Percentiles rank a stretch among this genome's conserved stretches.
Evolutionary conservation across 2,329 filamentous ascomycete species (phyloP).

Genomic region (Fusarium robinianum): DNA sequence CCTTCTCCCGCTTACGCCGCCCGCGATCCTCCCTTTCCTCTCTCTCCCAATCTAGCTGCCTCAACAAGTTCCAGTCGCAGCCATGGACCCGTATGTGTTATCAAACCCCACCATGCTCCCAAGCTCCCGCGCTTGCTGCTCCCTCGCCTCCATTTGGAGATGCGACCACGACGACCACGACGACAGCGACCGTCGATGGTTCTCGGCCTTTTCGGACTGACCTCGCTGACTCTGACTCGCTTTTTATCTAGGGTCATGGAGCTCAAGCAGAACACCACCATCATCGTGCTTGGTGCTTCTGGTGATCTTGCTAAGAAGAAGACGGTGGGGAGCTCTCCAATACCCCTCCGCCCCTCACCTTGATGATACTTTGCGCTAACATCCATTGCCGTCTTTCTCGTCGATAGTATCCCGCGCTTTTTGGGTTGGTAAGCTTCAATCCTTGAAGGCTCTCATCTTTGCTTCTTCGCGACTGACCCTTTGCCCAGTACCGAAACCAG

Average conservation of each 20-base stretch:
- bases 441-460: not conserved
- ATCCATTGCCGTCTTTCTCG: conserved; percentile 22
- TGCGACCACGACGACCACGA: too few relatives aligned
- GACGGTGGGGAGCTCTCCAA: conserved; percentile 66
- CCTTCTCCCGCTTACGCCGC: conserved; percentile 11
- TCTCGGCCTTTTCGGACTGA: conserved; percentile 4
- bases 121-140: conserved; percentile 27
- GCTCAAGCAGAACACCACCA: conserved; percentile 97
- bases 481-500: conserved; percentile 87
- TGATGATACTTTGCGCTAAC: conserved; percentile 29
- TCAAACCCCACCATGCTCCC: conserved; percentile 33
- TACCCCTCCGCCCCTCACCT: conserved; percentile 19
- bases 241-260: conserved; percentile 65
- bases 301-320: conserved; percentile 99
- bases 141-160: conserved; percentile 25
- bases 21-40: conserved; percentile 2
- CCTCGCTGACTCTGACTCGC: conserved; percentile 24
- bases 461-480: conserved; percentile 12
- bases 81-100: conserved; percentile 36
- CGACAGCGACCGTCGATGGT: conserved; percentile 1
- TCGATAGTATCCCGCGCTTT: conserved; percentile 87
- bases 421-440: conserved; percentile 79
- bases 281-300: conserved; percentile 94
- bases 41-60: conserved; percentile 5
- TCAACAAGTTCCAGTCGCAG: conserved; percentile 26